Evolutionary conservation across 1,284 basidiomycete species (phyloP).

Genomic region (Agaricales sp.): DNA sequence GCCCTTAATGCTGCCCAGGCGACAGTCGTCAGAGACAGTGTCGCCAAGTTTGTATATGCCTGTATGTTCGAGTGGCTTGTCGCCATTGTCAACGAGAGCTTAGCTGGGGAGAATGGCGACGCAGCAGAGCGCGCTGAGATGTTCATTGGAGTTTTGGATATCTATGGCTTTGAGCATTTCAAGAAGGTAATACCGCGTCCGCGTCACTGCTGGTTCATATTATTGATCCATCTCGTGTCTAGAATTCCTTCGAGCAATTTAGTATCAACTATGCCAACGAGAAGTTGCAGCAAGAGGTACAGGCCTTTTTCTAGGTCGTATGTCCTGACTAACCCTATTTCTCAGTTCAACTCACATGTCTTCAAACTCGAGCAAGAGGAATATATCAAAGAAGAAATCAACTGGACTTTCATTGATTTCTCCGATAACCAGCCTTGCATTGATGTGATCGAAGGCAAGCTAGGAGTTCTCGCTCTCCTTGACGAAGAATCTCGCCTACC

Average conservation of each 20-base stretch:
- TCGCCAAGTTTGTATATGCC: conserved; percentile 98
- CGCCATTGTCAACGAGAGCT: conserved; percentile 91
- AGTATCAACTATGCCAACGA: conserved; percentile 99
- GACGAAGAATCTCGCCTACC: conserved; percentile 98
- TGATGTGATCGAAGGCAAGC: conserved; percentile 95
- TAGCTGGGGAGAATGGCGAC: conserved; percentile 84
- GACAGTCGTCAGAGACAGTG: conserved; percentile 91
- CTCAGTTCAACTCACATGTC: conserved; percentile 93
- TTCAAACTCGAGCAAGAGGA: conserved; percentile 99
- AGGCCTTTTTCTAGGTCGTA: conserved; percentile 7
- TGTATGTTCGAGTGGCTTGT: conserved; percentile 99
- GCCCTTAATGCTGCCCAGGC: conserved; percentile 83
- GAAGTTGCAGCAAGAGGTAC: conserved; percentile 90
- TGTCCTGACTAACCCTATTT: conserved; percentile 11
- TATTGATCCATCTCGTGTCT: conserved; percentile 9
- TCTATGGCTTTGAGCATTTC: conserved; percentile 95
- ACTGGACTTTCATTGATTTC: conserved; percentile 99
- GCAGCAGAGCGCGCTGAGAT: conserved; percentile 84
- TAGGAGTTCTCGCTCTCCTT: conserved; percentile 89
- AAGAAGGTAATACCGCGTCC: conserved; percentile 55
- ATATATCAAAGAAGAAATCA: conserved; percentile 96
- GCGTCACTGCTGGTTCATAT: conserved; percentile 1
- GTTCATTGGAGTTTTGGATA: conserved; percentile 98
- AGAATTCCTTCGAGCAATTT: conserved; percentile 99
- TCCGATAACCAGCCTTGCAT: conserved; percentile 99